These are phyloP conservation scores for Protea cynaroides DNA, from an alignment of 164 flowering plant genomes.

Conservation along the genomic window DNA sequence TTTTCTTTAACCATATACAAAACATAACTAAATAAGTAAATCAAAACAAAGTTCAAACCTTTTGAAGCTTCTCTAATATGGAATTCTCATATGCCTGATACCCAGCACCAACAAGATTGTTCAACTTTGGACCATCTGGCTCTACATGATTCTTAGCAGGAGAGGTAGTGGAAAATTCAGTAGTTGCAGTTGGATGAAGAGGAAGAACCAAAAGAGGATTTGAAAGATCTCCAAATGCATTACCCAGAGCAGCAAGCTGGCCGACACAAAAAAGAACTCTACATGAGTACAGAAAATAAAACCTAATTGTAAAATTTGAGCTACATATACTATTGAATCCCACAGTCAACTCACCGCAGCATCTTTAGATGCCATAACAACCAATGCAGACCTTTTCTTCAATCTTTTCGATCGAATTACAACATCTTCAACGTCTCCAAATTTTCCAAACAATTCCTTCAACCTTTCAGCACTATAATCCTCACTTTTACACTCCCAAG, in stretches of 20 bases:
- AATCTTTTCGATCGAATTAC: constrained; percentile 38
- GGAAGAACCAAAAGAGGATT: constrained; percentile 63
- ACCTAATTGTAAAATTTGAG: background rate
- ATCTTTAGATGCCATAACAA: constrained; percentile 75
- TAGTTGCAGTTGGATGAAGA: constrained; percentile 34
- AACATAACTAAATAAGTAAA: no score
- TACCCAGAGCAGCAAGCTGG: constrained; percentile 51
- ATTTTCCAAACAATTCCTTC: constrained; percentile 53
- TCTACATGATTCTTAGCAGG: constrained; percentile 15
- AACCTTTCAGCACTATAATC: constrained; percentile 50
- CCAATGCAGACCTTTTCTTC: constrained; percentile 70
- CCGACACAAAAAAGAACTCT: constrained; percentile 4
- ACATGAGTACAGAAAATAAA: background rate
- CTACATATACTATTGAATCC: background rate
- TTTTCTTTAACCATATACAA: no score
- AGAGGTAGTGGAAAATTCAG: constrained; percentile 14
- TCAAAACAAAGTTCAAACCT: constrained; percentile 25
- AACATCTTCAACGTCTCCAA: constrained; percentile 86
- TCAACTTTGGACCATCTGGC: constrained; percentile 18
- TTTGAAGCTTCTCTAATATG: constrained; percentile 48
- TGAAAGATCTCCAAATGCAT: constrained; percentile 41
- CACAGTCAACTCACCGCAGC: constrained; percentile 48
- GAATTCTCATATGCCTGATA: constrained; percentile 55
- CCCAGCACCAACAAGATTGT: constrained; percentile 48
- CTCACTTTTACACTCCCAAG: constrained; percentile 58